phyloP scores from a whole-genome alignment of 164 flowering plant species.

The Annona cherimola region DNA sequence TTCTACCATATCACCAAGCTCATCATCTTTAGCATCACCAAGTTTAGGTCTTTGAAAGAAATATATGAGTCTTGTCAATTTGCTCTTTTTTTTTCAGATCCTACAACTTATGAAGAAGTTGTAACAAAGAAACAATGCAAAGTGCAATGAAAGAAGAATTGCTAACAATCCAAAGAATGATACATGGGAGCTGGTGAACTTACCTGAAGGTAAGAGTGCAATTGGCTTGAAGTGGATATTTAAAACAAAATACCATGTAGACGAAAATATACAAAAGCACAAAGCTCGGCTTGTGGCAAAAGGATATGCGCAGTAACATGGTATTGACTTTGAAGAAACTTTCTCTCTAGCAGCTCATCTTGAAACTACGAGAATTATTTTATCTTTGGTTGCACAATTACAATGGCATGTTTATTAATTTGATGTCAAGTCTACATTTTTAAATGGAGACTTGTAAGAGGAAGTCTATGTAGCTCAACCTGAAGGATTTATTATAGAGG shows the following conservation, averaged over 20 bases:
- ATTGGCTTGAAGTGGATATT: constrained; percentile 5
- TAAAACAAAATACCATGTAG: background rate
- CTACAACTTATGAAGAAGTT: too few species aligned
- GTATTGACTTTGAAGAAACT: background rate
- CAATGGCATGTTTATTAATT: background rate
- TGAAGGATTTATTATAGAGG: background rate
- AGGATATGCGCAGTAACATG: background rate
- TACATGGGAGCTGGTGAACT: too few species aligned
- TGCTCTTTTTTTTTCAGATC: too few species aligned
- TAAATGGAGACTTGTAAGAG: background rate
- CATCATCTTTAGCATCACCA: too few species aligned
- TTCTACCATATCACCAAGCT: too few species aligned
- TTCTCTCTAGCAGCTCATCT: background rate
- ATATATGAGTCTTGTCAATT: too few species aligned
- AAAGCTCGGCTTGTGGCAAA: background rate
- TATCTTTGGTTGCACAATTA: background rate
- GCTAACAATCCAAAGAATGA: too few species aligned
- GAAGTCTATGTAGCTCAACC: constrained; percentile 1
- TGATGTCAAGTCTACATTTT: background rate
- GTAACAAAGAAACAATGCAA: too few species aligned
- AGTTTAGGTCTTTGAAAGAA: too few species aligned
- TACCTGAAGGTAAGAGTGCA: too few species aligned
- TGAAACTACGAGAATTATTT: background rate
- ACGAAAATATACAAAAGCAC: background rate
- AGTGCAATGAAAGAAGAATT: too few species aligned